Conservation (phyloP, 176 grass and related monocot genomes). For the Hordeum marinum region DNA sequence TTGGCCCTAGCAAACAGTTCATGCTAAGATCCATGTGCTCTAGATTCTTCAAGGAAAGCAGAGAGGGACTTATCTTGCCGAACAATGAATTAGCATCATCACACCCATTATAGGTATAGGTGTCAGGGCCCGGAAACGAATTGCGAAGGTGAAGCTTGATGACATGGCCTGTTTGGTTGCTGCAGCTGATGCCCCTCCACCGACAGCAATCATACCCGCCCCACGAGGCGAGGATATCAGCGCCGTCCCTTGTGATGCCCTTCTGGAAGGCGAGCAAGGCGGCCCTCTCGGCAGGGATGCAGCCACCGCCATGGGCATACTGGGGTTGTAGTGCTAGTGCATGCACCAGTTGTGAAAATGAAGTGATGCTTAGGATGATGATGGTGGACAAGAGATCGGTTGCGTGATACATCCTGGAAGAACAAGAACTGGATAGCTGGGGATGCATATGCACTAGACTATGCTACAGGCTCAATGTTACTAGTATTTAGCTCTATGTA, state of each 20-base stretch:
- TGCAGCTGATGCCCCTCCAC: conserved; percentile 30
- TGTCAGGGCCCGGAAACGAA: not conserved
- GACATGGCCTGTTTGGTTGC: conserved; percentile 19
- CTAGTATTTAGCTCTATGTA: no score
- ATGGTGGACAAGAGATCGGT: not conserved
- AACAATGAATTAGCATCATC: not conserved
- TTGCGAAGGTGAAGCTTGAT: conserved; percentile 9
- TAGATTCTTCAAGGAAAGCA: conserved; percentile 3
- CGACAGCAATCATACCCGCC: conserved; percentile 9
- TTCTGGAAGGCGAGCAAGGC: conserved; percentile 31
- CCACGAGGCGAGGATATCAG: conserved; percentile 1
- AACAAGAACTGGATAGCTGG: not conserved
- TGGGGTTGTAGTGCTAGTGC: not conserved
- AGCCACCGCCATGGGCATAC: not conserved
- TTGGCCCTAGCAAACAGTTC: conserved; percentile 13
- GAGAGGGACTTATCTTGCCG: conserved; percentile 32
- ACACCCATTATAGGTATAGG: not conserved
- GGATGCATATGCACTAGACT: no score
- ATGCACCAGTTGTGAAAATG: not conserved
- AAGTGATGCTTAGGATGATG: not conserved
- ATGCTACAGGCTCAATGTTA: no score
- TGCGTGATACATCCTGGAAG: not conserved
- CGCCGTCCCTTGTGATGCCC: not conserved
- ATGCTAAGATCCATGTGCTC: conserved; percentile 30
- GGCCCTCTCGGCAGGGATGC: conserved; percentile 7